Conservation (phyloP, 148 eudicot species). For the Arctostaphylos glauca region DNA sequence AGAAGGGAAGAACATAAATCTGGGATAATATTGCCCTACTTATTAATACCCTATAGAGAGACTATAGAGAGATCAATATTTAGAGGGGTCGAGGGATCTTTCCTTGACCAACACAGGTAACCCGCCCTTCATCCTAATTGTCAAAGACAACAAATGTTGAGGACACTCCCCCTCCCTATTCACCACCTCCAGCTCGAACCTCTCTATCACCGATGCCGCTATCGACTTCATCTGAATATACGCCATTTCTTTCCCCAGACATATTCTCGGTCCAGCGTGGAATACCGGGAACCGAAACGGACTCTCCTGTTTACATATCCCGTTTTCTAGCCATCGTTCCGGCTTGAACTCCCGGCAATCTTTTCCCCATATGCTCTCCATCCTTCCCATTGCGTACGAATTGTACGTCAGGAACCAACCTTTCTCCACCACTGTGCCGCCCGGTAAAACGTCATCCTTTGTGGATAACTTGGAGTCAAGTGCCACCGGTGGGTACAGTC, state of each 20-base stretch:
- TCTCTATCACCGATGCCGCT: conserved; percentile 32
- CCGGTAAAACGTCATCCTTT: conserved; percentile 45
- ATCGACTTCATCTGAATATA: conserved; percentile 40
- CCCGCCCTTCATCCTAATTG: conserved; percentile 40
- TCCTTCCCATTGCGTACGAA: conserved; percentile 70
- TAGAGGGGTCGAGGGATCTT: not conserved
- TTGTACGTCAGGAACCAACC: conserved; percentile 46
- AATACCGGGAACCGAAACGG: conserved; percentile 56
- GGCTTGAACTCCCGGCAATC: conserved; percentile 68
- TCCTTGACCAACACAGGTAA: conserved; percentile 25
- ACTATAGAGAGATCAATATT: too few species aligned
- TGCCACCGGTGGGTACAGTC: conserved; percentile 69
- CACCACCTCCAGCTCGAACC: conserved; percentile 24
- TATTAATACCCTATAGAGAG: too few species aligned
- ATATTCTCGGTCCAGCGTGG: conserved; percentile 43
- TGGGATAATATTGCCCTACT: too few species aligned
- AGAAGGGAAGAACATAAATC: too few species aligned
- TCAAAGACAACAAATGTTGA: conserved; percentile 24
- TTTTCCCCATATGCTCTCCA: conserved; percentile 67
- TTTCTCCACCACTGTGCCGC: conserved; percentile 43
- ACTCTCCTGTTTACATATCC: conserved; percentile 40
- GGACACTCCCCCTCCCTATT: conserved; percentile 26
- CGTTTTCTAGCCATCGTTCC: conserved; percentile 58
- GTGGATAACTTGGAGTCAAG: conserved; percentile 42
- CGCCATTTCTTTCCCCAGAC: conserved; percentile 41